These are phyloP conservation scores for Warburgia ugandensis DNA, from an alignment of 164 flowering plant genomes.

Conservation along the genomic window DNA sequence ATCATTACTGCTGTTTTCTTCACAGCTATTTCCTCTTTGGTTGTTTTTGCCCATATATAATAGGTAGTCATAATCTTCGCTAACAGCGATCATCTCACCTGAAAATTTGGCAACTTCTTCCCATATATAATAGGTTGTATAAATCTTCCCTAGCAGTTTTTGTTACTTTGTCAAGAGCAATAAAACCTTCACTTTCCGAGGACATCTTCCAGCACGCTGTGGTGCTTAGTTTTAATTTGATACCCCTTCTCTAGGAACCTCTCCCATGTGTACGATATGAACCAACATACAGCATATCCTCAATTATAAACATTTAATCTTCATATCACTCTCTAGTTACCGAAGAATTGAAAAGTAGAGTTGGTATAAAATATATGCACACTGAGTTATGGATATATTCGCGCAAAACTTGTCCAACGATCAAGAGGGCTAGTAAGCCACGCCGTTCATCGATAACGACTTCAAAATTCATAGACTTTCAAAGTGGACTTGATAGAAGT, in stretches of 20 bases:
- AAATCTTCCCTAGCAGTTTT: conserved; percentile 21
- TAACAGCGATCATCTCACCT: conserved; percentile 15
- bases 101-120: conserved; percentile 31
- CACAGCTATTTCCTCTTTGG: too few species aligned
- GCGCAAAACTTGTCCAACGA: too few species aligned
- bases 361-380: too few species aligned
- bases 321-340: too few species aligned
- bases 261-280: conserved; percentile 45
- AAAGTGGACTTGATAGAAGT: too few species aligned
- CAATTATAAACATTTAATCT: not conserved
- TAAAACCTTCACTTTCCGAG: conserved; percentile 9
- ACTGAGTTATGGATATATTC: too few species aligned
- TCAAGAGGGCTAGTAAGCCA: too few species aligned
- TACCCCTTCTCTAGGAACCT: conserved; percentile 15
- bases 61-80: not conserved
- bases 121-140: too few species aligned
- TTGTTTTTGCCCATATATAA: too few species aligned
- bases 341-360: too few species aligned
- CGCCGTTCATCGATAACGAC: too few species aligned
- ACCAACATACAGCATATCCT: conserved; percentile 13
- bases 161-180: not conserved
- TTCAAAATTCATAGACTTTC: too few species aligned
- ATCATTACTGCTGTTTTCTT: conserved; percentile 28
- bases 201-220: conserved; percentile 24
- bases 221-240: conserved; percentile 16